Percentiles rank a stretch among this genome's conserved stretches.
phyloP scores from a whole-genome alignment of 176 grass and related monocot genomes.

The Raddia guianensis region DNA sequence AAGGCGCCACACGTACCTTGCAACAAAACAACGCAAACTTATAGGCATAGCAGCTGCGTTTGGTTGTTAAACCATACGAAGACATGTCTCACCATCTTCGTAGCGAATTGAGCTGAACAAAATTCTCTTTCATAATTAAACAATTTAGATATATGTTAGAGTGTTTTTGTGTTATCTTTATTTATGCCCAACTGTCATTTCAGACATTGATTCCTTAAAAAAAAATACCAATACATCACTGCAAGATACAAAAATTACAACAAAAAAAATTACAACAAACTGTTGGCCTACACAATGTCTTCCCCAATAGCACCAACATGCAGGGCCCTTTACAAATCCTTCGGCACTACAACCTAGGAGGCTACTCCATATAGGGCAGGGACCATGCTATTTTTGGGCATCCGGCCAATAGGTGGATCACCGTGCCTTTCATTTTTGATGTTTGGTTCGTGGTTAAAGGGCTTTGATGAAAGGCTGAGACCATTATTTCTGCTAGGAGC shows the following conservation, averaged over 20 bases:
- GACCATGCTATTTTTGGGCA: constrained; percentile 54
- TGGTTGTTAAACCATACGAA: neutral
- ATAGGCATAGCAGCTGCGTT: too few relatives aligned
- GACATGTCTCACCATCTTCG: neutral
- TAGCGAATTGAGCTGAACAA: neutral
- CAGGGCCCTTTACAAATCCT: constrained; percentile 43
- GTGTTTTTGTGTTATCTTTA: neutral
- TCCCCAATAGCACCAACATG: constrained; percentile 16
- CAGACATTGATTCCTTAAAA: neutral
- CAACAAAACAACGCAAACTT: too few relatives aligned
- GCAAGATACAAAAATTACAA: neutral
- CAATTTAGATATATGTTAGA: neutral
- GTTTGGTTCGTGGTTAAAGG: too few relatives aligned
- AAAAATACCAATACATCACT: neutral
- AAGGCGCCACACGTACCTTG: too few relatives aligned
- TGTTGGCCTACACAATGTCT: constrained; percentile 19
- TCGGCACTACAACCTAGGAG: constrained; percentile 47
- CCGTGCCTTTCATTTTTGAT: constrained; percentile 48
- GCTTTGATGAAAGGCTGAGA: too few relatives aligned
- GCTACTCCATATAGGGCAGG: constrained; percentile 49
- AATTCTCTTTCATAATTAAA: neutral
- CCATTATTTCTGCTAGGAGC: too few relatives aligned
- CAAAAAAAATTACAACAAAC: neutral
- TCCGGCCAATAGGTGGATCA: constrained; percentile 50
- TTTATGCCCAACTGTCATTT: neutral